phyloP scores from a whole-genome alignment of 164 flowering plant species.

The Macadamia integrifolia region DNA sequence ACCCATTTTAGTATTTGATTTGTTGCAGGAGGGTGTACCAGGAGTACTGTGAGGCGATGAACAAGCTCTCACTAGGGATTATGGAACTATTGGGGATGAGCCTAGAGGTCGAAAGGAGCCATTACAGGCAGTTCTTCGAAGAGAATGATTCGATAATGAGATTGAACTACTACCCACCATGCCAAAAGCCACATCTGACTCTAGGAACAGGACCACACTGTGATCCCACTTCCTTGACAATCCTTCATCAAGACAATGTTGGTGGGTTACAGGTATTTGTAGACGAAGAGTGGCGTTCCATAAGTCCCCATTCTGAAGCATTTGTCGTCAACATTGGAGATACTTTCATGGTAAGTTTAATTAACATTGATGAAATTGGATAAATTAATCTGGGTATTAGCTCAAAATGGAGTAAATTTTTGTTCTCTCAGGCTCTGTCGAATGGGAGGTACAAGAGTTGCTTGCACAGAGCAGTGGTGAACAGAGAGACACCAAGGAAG shows the following conservation, averaged over 20 bases:
- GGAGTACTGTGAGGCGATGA: conserved; percentile 70
- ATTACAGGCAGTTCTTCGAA: conserved; percentile 53
- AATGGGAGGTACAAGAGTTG: conserved; percentile 75
- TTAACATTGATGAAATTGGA: too few relatives aligned
- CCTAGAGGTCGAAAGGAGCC: conserved; percentile 41
- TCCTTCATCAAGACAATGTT: conserved; percentile 79
- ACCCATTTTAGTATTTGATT: not conserved
- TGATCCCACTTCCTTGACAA: conserved; percentile 81
- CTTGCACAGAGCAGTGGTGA: conserved; percentile 85
- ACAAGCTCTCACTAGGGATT: conserved; percentile 50
- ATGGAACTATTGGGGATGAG: conserved; percentile 77
- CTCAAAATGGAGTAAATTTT: not conserved
- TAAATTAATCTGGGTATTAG: too few relatives aligned
- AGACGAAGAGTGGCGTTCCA: conserved; percentile 53
- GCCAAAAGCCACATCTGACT: conserved; percentile 68
- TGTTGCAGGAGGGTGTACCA: conserved; percentile 55
- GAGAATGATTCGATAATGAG: conserved; percentile 79
- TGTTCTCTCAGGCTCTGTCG: conserved; percentile 53
- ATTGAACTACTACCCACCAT: conserved; percentile 73
- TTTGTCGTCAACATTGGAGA: conserved; percentile 87
- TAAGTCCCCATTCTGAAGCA: conserved; percentile 49
- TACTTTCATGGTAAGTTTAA: conserved; percentile 63
- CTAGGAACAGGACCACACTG: conserved; percentile 90
- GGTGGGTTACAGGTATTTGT: conserved; percentile 78
- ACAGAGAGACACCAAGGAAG: conserved; percentile 53